Percentiles rank a stretch among this genome's conserved stretches.
These are phyloP conservation scores for Capsicum chinense DNA, from an alignment of 257 asterid species.

Conservation along the genomic window DNA sequence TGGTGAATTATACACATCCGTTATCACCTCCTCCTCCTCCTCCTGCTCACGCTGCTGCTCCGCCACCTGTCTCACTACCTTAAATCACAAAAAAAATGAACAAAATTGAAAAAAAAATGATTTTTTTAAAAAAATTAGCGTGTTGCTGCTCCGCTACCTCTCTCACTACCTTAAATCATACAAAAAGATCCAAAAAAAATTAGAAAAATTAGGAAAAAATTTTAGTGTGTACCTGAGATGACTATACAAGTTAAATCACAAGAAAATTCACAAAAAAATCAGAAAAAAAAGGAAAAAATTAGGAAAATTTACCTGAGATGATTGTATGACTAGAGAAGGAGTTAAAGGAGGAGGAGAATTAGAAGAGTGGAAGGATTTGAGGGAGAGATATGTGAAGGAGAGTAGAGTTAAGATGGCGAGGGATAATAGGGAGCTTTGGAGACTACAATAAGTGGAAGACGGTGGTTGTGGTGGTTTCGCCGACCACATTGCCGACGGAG, in stretches of 20 bases:
- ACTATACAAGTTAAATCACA: too few relatives aligned
- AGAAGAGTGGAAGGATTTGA: conserved; percentile 38
- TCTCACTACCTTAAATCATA: too few relatives aligned
- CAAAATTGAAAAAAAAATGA: too few relatives aligned
- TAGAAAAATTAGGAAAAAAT: too few relatives aligned
- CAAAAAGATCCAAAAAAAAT: too few relatives aligned
- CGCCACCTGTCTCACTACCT: conserved; percentile 41
- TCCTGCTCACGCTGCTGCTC: conserved; percentile 33
- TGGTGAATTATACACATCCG: conserved; percentile 72
- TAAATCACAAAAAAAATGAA: not conserved
- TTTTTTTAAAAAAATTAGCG: too few relatives aligned
- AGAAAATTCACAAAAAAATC: not conserved
- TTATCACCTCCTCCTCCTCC: conserved; percentile 30
- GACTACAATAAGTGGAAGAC: conserved; percentile 49
- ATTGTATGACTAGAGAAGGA: not conserved
- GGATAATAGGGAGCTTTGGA: conserved; percentile 71
- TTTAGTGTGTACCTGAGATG: too few relatives aligned
- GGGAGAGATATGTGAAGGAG: conserved; percentile 67
- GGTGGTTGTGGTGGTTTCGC: conserved; percentile 52
- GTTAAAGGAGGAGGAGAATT: not conserved
- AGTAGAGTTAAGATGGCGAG: conserved; percentile 68
- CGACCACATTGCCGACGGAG: conserved; percentile 75
- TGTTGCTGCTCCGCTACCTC: too few relatives aligned
- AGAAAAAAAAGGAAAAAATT: not conserved
- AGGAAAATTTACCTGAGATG: conserved; percentile 1